Evolutionary conservation across 202 grass and related monocot genomes (phyloP).

Genomic region (Thinopyrum obtusiflorum): DNA sequence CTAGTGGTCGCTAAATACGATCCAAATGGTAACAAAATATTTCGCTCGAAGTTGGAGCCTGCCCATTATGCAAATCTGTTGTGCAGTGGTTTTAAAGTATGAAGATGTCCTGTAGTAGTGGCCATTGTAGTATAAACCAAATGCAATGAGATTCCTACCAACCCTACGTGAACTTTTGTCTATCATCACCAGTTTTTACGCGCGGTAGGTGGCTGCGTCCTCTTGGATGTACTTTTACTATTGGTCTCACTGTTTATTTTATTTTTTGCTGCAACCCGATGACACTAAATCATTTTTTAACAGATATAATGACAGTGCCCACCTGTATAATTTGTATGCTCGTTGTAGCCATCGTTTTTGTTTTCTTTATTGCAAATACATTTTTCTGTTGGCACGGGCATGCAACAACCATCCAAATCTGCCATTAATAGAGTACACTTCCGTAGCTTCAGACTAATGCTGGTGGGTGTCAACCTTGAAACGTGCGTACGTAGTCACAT

Average conservation of each 20-base stretch:
- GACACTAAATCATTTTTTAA: background rate
- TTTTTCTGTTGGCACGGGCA: background rate
- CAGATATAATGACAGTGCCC: background rate
- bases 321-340: background rate
- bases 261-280: background rate
- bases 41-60: background rate
- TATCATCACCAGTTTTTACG: background rate
- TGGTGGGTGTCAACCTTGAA: background rate
- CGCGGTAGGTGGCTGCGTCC: background rate
- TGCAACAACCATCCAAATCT: background rate
- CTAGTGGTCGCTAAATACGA: too few relatives aligned
- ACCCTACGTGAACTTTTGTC: background rate
- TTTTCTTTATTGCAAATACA: background rate
- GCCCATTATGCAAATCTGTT: background rate
- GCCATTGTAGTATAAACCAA: background rate
- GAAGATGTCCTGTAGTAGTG: background rate
- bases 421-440: background rate
- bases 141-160: background rate
- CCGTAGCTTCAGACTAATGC: too few relatives aligned
- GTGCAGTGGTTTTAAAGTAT: background rate
- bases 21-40: background rate
- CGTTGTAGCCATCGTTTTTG: background rate
- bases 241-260: background rate
- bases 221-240: background rate
- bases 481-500: background rate